phyloP scores from a whole-genome alignment of 192 early-diverging fungal genomes.

The Mortierella hygrophila region DNA sequence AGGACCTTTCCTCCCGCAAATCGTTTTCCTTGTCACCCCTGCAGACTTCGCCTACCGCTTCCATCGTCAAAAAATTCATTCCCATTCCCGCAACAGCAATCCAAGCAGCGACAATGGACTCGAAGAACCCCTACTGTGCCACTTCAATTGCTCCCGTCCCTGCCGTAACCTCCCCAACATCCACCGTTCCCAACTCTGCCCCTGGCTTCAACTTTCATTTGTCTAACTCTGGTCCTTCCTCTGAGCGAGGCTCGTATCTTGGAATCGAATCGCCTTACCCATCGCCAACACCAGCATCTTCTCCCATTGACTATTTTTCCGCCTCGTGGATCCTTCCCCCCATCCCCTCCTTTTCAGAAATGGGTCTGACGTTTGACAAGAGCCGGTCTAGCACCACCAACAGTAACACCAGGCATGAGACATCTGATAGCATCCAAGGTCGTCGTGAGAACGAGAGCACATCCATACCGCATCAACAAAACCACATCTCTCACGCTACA shows the following conservation, averaged over 20 bases:
- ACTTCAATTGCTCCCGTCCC: conserved; percentile 1
- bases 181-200: neutral
- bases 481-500: neutral
- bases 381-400: conserved; percentile 10
- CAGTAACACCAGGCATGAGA: neutral
- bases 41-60: conserved; percentile 11
- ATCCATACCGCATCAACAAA: neutral
- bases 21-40: conserved; percentile 24
- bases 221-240: neutral
- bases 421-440: neutral
- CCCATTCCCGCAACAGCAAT: neutral
- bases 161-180: conserved; percentile 3
- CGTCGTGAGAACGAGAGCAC: neutral
- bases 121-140: neutral
- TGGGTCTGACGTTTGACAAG: conserved; percentile 39
- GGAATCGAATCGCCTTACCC: conserved; percentile 9
- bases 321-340: conserved; percentile 38
- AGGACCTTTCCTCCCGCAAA: conserved; percentile 35
- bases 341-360: conserved; percentile 43
- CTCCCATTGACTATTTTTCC: conserved; percentile 20
- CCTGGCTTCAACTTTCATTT: neutral
- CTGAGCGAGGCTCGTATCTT: neutral
- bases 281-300: conserved; percentile 14
- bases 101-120: neutral
- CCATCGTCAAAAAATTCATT: neutral